Conservation (phyloP, 805 yeast species). For the Henningerozyma blattae region DNA sequence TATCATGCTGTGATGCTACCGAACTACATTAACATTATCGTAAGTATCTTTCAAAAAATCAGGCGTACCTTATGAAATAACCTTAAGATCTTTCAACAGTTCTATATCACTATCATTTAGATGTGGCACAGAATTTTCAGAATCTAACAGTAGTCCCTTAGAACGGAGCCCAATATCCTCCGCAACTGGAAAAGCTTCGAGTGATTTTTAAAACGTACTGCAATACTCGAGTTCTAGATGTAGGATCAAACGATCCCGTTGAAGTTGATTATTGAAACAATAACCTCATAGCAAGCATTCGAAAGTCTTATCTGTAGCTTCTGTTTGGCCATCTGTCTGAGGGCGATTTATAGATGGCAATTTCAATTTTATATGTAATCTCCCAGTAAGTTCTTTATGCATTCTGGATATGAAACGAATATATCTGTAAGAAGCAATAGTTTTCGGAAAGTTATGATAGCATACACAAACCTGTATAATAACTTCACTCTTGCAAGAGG, state of each 20-base stretch:
- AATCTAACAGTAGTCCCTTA: constrained; percentile 2
- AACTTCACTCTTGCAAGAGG: constrained; percentile 7
- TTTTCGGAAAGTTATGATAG: constrained; percentile 8
- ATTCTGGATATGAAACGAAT: not conserved
- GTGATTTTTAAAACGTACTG: not conserved
- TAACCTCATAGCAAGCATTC: constrained; percentile 1
- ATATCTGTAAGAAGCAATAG: constrained; percentile 3
- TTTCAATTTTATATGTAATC: constrained; percentile 1
- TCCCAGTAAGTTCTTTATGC: constrained; percentile 1
- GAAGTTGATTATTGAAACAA: not conserved
- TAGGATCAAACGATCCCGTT: constrained; percentile 1
- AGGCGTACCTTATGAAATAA: not conserved
- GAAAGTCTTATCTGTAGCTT: constrained; percentile 1
- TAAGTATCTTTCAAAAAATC: constrained; percentile 1
- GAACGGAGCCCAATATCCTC: constrained; percentile 4
- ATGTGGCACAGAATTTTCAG: not conserved
- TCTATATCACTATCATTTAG: not conserved
- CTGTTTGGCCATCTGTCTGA: constrained; percentile 5
- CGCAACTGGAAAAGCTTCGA: constrained; percentile 1
- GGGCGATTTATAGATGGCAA: constrained; percentile 3
- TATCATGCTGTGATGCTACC: constrained; percentile 2
- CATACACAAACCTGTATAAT: constrained; percentile 5
- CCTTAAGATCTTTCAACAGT: not conserved
- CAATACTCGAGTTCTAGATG: constrained; percentile 1
- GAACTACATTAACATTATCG: constrained; percentile 1